Conservation (phyloP, 2,329 filamentous ascomycete species). For the Alternaria ventricosa region DNA sequence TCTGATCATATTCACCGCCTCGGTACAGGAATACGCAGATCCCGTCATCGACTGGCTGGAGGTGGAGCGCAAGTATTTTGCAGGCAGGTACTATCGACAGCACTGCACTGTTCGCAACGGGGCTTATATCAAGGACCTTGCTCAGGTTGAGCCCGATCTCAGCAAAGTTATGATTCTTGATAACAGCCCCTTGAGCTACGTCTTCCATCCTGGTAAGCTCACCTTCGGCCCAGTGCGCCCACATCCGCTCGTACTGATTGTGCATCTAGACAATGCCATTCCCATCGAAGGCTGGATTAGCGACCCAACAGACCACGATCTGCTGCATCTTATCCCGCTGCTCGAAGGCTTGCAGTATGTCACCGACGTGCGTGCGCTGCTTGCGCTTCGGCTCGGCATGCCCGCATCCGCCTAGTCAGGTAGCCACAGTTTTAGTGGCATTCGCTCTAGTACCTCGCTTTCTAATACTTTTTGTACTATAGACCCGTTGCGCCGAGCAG, state of each 20-base stretch:
- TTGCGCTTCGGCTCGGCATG: conserved; percentile 88
- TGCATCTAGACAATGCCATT: conserved; percentile 85
- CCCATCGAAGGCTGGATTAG: conserved; percentile 99
- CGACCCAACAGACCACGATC: conserved; percentile 94
- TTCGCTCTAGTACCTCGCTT: conserved; percentile 22
- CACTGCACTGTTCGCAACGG: conserved; percentile 96
- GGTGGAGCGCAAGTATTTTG: conserved; percentile 95
- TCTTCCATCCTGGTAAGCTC: conserved; percentile 90
- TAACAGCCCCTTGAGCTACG: conserved; percentile 97
- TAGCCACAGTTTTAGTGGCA: conserved; percentile 19
- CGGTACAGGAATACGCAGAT: conserved; percentile 97
- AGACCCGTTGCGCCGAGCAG: conserved; percentile 32
- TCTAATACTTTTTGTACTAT: conserved; percentile 43
- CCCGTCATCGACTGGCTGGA: conserved; percentile 99
- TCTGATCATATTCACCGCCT: conserved; percentile 93
- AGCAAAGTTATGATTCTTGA: conserved; percentile 99
- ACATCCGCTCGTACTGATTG: conserved; percentile 18
- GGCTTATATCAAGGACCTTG: conserved; percentile 97
- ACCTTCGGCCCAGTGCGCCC: background rate
- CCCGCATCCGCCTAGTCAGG: conserved; percentile 40
- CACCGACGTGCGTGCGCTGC: conserved; percentile 88
- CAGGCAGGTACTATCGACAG: conserved; percentile 90
- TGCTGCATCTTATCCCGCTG: conserved; percentile 89
- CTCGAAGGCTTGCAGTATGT: conserved; percentile 96
- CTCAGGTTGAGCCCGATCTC: conserved; percentile 92